Evolutionary conservation across 1,284 basidiomycete genomes (phyloP).

Genomic region (Athelia sp.): DNA sequence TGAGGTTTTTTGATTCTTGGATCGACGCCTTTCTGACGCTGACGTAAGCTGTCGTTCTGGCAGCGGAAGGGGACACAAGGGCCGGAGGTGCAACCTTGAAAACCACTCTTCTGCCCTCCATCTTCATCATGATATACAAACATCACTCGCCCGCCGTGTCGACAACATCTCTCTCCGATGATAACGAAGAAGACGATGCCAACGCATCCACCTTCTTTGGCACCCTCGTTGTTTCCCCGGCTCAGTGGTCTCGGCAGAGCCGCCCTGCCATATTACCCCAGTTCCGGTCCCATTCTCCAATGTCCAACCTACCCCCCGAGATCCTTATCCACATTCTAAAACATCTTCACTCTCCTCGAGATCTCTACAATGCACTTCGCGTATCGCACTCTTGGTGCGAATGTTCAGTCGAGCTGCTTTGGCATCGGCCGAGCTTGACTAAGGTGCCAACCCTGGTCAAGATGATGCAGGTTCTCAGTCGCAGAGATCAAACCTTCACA

Average conservation of each 20-base stretch:
- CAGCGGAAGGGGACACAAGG: no score
- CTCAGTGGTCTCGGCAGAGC: conserved; percentile 56
- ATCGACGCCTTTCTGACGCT: no score
- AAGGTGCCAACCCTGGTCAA: conserved; percentile 71
- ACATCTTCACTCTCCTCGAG: conserved; percentile 69
- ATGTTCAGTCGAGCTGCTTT: conserved; percentile 91
- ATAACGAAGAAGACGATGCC: conserved; percentile 62
- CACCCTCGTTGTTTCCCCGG: conserved; percentile 46
- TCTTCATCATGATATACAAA: conserved; percentile 41
- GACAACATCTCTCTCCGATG: conserved; percentile 52
- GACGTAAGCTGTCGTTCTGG: no score
- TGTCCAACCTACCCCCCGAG: conserved; percentile 76
- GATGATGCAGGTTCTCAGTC: conserved; percentile 66
- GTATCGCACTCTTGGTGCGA: conserved; percentile 95
- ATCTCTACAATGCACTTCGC: conserved; percentile 74
- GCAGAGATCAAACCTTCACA: conserved; percentile 72
- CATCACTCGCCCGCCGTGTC: conserved; percentile 54
- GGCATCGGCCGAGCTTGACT: conserved; percentile 86
- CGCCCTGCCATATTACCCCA: conserved; percentile 19
- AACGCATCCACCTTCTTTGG: conserved; percentile 48
- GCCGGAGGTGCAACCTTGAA: no score
- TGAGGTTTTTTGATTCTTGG: no score
- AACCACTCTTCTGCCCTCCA: neutral
- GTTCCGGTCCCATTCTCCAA: conserved; percentile 34
- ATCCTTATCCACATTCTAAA: conserved; percentile 92